These are phyloP conservation scores for Aphanomyces cochlioides DNA, from an alignment of 352 stramenopile genomes.

Conservation along the genomic window DNA sequence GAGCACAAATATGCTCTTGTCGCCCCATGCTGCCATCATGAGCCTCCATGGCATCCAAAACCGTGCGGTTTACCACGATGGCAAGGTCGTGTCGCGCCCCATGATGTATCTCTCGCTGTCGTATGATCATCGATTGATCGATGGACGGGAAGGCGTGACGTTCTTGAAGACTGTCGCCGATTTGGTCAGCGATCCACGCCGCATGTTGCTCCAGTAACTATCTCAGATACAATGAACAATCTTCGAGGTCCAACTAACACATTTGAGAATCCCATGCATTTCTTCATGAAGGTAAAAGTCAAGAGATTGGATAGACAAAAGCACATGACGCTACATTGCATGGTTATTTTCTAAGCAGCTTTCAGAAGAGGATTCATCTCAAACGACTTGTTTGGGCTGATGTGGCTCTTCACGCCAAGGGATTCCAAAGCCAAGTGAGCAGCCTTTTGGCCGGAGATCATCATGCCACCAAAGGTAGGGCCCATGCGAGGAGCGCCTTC, in stretches of 20 bases:
- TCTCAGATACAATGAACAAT: background rate
- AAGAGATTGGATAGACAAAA: background rate
- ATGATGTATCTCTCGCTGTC: conserved; percentile 99
- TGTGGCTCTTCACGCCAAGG: conserved; percentile 56
- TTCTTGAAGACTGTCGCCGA: conserved; percentile 98
- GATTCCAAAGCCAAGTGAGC: conserved; percentile 56
- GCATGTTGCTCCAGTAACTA: conserved; percentile 79
- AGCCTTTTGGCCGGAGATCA: conserved; percentile 65
- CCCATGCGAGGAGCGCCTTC: conserved; percentile 59
- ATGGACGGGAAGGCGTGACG: conserved; percentile 98
- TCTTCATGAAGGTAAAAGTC: too few relatives aligned
- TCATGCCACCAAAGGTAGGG: conserved; percentile 60
- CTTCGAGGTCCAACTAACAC: background rate
- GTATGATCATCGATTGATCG: conserved; percentile 99
- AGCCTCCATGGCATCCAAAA: conserved; percentile 98
- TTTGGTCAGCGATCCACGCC: conserved; percentile 93
- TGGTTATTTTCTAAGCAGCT: conserved; percentile 14
- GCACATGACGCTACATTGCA: conserved; percentile 11
- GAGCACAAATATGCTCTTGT: conserved; percentile 98
- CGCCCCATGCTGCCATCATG: conserved; percentile 96
- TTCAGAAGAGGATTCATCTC: conserved; percentile 31
- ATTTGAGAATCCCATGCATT: too few relatives aligned
- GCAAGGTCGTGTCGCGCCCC: conserved; percentile 94
- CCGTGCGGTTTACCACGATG: conserved; percentile 85
- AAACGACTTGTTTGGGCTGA: conserved; percentile 39